phyloP scores from a whole-genome alignment of 176 grass and related monocot genomes.

The Oryza officinalis region DNA sequence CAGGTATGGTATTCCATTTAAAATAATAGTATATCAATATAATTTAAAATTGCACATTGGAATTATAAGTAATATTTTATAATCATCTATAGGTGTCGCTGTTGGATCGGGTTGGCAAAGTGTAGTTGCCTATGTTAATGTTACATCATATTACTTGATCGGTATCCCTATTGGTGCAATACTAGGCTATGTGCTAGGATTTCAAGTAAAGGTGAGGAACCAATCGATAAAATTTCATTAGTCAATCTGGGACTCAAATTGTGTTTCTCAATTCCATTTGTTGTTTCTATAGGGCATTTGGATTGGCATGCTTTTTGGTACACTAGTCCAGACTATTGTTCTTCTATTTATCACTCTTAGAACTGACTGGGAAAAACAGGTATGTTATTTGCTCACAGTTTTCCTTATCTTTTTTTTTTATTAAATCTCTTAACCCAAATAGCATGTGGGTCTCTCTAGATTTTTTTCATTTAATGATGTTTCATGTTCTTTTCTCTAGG shows the following conservation, averaged over 20 bases:
- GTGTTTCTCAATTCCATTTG: neutral
- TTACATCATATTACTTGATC: conserved; percentile 77
- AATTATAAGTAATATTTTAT: neutral
- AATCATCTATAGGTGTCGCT: conserved; percentile 64
- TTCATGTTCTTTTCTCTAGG: conserved; percentile 28
- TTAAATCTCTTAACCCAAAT: neutral
- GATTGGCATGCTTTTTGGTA: conserved; percentile 85
- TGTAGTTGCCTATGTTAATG: conserved; percentile 83
- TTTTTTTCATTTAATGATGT: neutral
- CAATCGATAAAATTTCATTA: neutral
- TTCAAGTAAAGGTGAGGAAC: conserved; percentile 63
- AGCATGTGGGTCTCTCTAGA: neutral
- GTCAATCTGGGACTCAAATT: neutral
- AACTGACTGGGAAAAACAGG: conserved; percentile 76
- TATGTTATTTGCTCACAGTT: neutral
- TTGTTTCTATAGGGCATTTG: conserved; percentile 82
- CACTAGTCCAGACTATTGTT: conserved; percentile 69
- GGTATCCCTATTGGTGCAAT: conserved; percentile 77
- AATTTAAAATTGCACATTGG: too few species aligned
- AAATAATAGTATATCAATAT: neutral
- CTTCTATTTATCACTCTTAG: conserved; percentile 62
- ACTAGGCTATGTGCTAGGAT: conserved; percentile 62
- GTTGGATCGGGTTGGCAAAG: conserved; percentile 82
- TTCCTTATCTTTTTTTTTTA: neutral
- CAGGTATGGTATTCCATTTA: conserved; percentile 42